Percentiles rank a stretch among this genome's conserved stretches.
Conservation (phyloP, 192 early-diverging fungal species). For the Coemansia sp. region DNA sequence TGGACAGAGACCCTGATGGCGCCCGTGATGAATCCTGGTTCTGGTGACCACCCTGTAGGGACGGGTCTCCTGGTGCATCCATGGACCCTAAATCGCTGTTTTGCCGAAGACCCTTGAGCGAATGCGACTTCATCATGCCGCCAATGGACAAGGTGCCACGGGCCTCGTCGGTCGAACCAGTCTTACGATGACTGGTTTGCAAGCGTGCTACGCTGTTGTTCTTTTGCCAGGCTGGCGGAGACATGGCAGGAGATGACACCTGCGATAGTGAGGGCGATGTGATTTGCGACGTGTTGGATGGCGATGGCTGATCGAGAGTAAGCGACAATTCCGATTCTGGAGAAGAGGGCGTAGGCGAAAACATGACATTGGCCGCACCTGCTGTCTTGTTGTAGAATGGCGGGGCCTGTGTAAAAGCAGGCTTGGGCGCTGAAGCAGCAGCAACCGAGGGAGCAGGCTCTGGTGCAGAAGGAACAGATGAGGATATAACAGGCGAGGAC, state of each 20-base stretch:
- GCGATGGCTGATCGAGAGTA: slow-evolving; percentile 3
- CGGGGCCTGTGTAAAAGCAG: no score
- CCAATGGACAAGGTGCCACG: slow-evolving; percentile 41
- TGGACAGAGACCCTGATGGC: neutral
- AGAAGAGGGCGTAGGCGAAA: slow-evolving; percentile 1
- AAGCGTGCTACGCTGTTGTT: slow-evolving; percentile 1
- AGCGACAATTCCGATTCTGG: slow-evolving; percentile 14
- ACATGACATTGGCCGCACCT: no score
- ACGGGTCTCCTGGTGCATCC: neutral
- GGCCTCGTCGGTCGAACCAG: no score
- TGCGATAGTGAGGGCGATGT: no score
- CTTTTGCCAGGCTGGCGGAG: neutral
- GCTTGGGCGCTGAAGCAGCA: no score
- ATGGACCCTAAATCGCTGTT: neutral
- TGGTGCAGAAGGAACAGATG: no score
- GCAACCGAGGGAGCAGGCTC: no score
- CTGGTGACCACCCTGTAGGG: neutral
- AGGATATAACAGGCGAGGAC: no score
- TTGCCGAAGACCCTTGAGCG: slow-evolving; percentile 14
- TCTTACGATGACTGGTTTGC: slow-evolving; percentile 1
- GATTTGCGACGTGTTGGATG: slow-evolving; percentile 10
- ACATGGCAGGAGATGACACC: no score
- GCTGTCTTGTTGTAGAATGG: neutral
- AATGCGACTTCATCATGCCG: slow-evolving; percentile 28
- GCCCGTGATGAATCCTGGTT: neutral